phyloP scores from a whole-genome alignment of 2,329 filamentous ascomycete species.

The Niveomyces coronatus region DNA sequence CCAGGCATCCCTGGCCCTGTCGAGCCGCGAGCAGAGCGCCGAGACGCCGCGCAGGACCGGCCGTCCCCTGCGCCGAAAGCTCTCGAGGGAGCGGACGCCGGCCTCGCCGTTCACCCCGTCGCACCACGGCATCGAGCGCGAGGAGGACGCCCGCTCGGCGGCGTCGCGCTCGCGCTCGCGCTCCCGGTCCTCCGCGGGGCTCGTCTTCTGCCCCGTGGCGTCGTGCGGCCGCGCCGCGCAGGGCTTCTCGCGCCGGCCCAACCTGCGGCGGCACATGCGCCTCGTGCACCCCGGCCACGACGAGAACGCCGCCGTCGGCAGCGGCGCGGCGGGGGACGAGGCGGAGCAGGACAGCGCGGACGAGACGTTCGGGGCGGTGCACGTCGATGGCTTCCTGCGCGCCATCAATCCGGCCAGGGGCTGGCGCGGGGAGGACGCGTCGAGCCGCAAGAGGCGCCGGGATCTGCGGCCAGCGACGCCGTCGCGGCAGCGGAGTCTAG shows the following conservation, averaged over 20 bases:
- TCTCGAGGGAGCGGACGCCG: no score
- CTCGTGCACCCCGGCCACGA: slow-evolving; percentile 28
- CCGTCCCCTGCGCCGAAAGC: no score
- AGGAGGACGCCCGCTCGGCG: slow-evolving; percentile 15
- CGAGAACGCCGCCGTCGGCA: slow-evolving; percentile 14
- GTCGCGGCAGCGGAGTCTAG: not conserved
- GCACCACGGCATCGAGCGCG: slow-evolving; percentile 15
- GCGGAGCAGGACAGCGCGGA: slow-evolving; percentile 32
- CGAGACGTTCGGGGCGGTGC: slow-evolving; percentile 51
- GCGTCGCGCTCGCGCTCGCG: slow-evolving; percentile 19
- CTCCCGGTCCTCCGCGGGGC: slow-evolving; percentile 20
- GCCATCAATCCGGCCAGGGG: slow-evolving; percentile 39
- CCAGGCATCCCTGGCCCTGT: slow-evolving; percentile 19
- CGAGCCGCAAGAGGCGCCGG: slow-evolving; percentile 18
- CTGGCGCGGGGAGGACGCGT: slow-evolving; percentile 32
- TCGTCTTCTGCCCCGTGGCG: slow-evolving; percentile 27
- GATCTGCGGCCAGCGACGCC: not conserved
- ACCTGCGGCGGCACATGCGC: slow-evolving; percentile 28
- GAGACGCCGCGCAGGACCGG: not conserved
- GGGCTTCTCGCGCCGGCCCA: slow-evolving; percentile 26
- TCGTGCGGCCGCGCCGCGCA: slow-evolving; percentile 26
- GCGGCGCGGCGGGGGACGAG: not conserved
- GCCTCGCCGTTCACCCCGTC: slow-evolving; percentile 7
- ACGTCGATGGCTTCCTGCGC: slow-evolving; percentile 57
- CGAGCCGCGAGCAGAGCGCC: slow-evolving; percentile 13